Conservation (phyloP, 1,284 basidiomycete genomes). For the Leccinum pachyderme region DNA sequence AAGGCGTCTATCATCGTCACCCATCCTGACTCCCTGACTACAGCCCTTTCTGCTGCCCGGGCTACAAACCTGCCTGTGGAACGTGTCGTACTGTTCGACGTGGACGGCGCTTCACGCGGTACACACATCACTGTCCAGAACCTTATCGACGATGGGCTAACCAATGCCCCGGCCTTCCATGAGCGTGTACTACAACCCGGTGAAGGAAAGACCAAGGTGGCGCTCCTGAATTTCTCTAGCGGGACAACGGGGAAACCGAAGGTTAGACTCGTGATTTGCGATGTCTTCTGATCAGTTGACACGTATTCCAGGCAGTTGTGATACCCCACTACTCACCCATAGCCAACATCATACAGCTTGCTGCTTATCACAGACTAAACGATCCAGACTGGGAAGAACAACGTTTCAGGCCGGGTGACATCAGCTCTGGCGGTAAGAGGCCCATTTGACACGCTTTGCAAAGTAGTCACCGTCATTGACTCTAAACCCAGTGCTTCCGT, state of each 20-base stretch:
- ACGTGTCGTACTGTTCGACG: conserved; percentile 55
- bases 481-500: conserved; percentile 27
- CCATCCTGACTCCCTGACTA: conserved; percentile 44
- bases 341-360: conserved; percentile 64
- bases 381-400: conserved; percentile 31
- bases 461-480: conserved; percentile 11
- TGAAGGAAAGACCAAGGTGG: conserved; percentile 66
- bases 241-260: conserved; percentile 85
- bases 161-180: conserved; percentile 42
- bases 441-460: not conserved
- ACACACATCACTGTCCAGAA: conserved; percentile 45
- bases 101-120: conserved; percentile 16
- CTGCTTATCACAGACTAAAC: conserved; percentile 48
- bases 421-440: conserved; percentile 37
- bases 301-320: conserved; percentile 52
- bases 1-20: conserved; percentile 46
- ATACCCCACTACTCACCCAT: conserved; percentile 69
- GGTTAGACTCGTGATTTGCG: conserved; percentile 36
- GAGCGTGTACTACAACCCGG: conserved; percentile 55
- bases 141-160: conserved; percentile 53
- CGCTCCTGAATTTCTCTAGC: conserved; percentile 76
- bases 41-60: conserved; percentile 47
- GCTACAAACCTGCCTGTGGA: conserved; percentile 51
- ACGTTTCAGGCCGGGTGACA: conserved; percentile 43
- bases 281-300: not conserved